These are phyloP conservation scores for Penicillium riverlandense DNA, from an alignment of 495 filamentous ascomycete species.

Conservation along the genomic window DNA sequence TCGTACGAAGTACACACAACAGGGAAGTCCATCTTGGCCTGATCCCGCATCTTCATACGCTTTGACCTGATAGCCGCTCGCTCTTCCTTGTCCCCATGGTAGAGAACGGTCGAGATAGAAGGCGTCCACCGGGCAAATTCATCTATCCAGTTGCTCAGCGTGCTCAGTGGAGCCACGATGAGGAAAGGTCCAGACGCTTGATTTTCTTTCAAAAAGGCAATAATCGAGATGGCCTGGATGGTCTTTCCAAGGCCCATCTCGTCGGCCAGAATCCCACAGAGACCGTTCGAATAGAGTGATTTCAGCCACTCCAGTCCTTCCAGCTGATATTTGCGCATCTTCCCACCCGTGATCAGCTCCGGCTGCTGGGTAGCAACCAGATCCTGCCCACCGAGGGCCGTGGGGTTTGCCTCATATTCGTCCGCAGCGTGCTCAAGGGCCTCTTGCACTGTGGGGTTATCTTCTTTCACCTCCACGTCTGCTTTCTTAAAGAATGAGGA, in stretches of 20 bases:
- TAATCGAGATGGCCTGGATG: conserved; percentile 84
- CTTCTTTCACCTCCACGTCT: conserved; percentile 44
- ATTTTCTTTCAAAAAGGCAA: conserved; percentile 83
- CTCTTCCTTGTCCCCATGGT: conserved; percentile 74
- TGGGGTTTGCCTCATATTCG: conserved; percentile 49
- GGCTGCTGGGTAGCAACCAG: conserved; percentile 79
- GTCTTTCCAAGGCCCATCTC: conserved; percentile 98
- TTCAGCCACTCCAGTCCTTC: conserved; percentile 99
- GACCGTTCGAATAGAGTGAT: conserved; percentile 98
- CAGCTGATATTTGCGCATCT: conserved; percentile 89
- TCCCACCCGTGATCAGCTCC: conserved; percentile 72
- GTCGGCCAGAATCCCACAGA: conserved; percentile 96
- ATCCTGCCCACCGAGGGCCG: conserved; percentile 66
- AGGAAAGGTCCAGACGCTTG: conserved; percentile 83
- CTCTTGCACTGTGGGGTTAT: conserved; percentile 44
- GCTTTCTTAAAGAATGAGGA: conserved; percentile 53
- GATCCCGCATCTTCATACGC: conserved; percentile 51
- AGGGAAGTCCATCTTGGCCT: conserved; percentile 65
- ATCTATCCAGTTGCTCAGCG: conserved; percentile 92
- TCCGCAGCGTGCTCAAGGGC: conserved; percentile 48
- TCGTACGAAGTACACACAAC: conserved; percentile 93
- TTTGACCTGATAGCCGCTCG: conserved; percentile 63
- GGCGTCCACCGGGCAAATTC: conserved; percentile 91
- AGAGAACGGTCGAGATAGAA: conserved; percentile 75
- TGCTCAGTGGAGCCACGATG: conserved; percentile 84